Evolutionary conservation across 2,329 filamentous ascomycete species (phyloP).

Genomic region (Diplocarpon mali): DNA sequence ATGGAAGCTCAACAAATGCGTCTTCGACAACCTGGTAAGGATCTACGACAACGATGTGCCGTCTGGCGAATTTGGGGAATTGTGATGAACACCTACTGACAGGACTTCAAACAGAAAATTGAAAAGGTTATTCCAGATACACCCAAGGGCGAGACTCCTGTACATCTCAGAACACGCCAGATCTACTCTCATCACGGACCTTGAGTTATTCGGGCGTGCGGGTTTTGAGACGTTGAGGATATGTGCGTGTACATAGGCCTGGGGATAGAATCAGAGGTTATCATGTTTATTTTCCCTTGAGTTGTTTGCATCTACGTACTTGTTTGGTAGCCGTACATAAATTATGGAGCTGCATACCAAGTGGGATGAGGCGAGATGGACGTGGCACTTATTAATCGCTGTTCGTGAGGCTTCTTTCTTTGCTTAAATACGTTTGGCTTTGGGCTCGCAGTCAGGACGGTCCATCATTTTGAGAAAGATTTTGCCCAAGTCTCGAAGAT

Average conservation of each 20-base stretch:
- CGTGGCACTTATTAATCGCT: too few relatives aligned
- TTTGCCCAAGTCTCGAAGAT: too few relatives aligned
- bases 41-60: conserved; percentile 13
- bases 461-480: too few relatives aligned
- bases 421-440: too few relatives aligned
- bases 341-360: too few relatives aligned
- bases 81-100: neutral
- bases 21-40: conserved; percentile 86
- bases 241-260: conserved; percentile 4
- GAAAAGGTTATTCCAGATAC: conserved; percentile 72
- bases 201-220: neutral
- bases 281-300: neutral
- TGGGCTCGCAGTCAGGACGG: too few relatives aligned
- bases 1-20: conserved; percentile 87
- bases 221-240: neutral
- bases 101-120: conserved; percentile 46
- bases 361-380: too few relatives aligned
- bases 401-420: too few relatives aligned
- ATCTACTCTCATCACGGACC: conserved; percentile 31
- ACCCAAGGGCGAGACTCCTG: conserved; percentile 56
- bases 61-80: neutral
- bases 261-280: neutral
- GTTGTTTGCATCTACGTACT: neutral
- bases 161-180: conserved; percentile 59
- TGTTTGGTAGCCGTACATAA: too few relatives aligned